These are phyloP conservation scores for Retiboletus flavoniger DNA, from an alignment of 1,284 basidiomycete species.

Conservation along the genomic window DNA sequence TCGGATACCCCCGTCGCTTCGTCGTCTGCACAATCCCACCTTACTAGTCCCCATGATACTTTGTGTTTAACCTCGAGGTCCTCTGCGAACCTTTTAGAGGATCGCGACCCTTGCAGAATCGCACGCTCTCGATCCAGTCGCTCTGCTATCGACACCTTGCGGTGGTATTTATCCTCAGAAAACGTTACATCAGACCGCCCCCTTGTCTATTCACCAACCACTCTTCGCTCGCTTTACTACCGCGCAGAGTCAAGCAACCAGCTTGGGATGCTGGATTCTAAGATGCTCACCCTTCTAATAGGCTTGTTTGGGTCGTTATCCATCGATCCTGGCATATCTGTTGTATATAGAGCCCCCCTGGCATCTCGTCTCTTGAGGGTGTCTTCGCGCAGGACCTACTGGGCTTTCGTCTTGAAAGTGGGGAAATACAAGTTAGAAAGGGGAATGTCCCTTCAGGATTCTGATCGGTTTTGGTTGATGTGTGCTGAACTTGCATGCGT, in stretches of 20 bases:
- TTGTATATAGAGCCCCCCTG: slow-evolving; percentile 28
- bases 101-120: neutral
- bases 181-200: slow-evolving; percentile 24
- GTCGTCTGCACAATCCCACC: neutral
- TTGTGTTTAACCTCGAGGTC: neutral
- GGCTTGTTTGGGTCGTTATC: slow-evolving; percentile 46
- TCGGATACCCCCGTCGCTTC: neutral
- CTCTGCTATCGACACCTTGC: slow-evolving; percentile 29
- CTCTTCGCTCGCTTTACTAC: slow-evolving; percentile 39
- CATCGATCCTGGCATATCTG: slow-evolving; percentile 19
- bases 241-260: slow-evolving; percentile 28
- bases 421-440: slow-evolving; percentile 31
- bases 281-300: slow-evolving; percentile 40
- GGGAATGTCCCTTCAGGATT: slow-evolving; percentile 26
- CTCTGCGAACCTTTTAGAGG: neutral
- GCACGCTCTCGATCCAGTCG: neutral
- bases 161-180: slow-evolving; percentile 28
- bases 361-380: slow-evolving; percentile 19
- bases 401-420: slow-evolving; percentile 37
- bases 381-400: slow-evolving; percentile 29
- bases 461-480: slow-evolving; percentile 47
- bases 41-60: neutral
- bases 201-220: slow-evolving; percentile 27
- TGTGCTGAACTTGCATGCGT: slow-evolving; percentile 32
- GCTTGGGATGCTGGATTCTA: slow-evolving; percentile 29